Evolutionary conservation across 805 yeast species (phyloP), one percentile per base, ranked within the genome.

Genomic region (Teunomyces stri): DNA sequence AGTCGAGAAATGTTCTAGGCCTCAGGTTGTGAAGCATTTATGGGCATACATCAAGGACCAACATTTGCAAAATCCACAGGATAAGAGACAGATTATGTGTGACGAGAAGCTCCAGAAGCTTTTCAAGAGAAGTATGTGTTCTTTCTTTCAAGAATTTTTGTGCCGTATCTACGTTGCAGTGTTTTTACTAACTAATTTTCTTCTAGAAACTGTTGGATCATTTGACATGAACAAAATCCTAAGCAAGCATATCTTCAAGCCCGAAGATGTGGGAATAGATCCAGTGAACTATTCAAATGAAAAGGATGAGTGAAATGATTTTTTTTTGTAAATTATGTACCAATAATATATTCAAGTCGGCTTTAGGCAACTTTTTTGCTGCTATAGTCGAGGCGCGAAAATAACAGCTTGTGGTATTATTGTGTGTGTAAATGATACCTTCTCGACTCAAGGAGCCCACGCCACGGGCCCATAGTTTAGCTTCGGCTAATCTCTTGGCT

Each of bases 41-140:
- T 87, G 95, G 95, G 76, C 72, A 11, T 80, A 89, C 62, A 85
- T 89, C 47, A 84, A 82, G 55, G 77, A 62, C 9, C 60, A 85
- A 49, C 62, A 78, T 25, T 64, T 88, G 27, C 95, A 87, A 60
- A 80, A 85, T 51, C 87, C 90, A 1, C 56, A 69, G 1, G 87
- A 88, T 62, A 75, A 76, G 51, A 70, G 92, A 45, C 81, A 80
- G 47, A 82, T 88, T 5, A 13, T 79, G 3, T 84, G 89, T 57
- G 89, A 85, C 55, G 85, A 74, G 0, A 73, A 65, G 47, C 62
- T 86, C 67, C 66, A 64, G 45, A 74, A 73, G 2, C 57, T 87
- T 0, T 87, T 87, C 64, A 89, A 89, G 22, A 70, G 69, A 52
- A 75, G 76, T 47, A 74, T 61, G 65, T 64, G 27, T 25, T 25